Conservation (phyloP, 1,284 basidiomycete genomes). For the Ceratobasidium sp. region DNA sequence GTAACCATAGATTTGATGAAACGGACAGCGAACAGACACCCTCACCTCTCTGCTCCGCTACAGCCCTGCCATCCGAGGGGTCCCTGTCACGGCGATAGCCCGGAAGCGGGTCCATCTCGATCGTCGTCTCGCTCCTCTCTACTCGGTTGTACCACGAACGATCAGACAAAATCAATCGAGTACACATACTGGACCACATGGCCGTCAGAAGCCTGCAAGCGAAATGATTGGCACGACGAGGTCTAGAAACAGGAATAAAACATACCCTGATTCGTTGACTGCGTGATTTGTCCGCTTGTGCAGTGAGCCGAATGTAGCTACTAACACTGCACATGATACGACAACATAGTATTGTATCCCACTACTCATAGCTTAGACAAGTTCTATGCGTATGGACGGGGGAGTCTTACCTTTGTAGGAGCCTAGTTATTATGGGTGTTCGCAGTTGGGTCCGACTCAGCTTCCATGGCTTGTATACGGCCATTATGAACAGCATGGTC, state of each 20-base stretch:
- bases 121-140: too few relatives aligned
- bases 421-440: neutral
- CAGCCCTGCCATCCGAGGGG: too few relatives aligned
- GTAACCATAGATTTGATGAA: too few relatives aligned
- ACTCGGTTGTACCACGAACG: neutral
- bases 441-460: neutral
- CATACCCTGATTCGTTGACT: constrained; percentile 13
- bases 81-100: too few relatives aligned
- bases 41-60: too few relatives aligned
- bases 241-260: neutral
- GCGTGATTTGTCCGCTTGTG: neutral
- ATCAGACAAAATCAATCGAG: too few relatives aligned
- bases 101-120: too few relatives aligned
- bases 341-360: constrained; percentile 1
- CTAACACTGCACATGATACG: neutral
- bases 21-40: too few relatives aligned
- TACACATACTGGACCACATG: neutral
- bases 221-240: neutral
- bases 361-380: neutral
- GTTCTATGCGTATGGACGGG: neutral
- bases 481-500: neutral
- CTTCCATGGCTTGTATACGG: constrained; percentile 23
- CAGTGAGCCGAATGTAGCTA: neutral
- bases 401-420: neutral
- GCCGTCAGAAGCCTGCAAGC: neutral